Base-by-base conservation (phyloP, 2,329 filamentous ascomycete species). In the Xylaria sp. region DNA sequence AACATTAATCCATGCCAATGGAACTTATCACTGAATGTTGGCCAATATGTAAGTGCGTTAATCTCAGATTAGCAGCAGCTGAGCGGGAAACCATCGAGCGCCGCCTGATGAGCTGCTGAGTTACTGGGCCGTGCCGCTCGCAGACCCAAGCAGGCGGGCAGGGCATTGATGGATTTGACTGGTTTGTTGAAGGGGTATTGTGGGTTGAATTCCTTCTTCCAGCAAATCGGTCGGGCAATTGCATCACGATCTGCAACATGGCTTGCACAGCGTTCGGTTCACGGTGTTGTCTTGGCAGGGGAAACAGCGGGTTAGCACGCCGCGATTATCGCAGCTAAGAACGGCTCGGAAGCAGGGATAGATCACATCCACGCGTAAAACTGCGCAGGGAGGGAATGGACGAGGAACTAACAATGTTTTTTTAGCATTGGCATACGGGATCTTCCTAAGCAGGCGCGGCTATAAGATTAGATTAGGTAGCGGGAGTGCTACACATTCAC, bases 171-270 rank as follows among this genome's bases (percentile, higher is more conserved):
- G 29, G 3, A 3, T 3, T 34, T 34, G 29, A 40, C 22, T 39
- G 22, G 40, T 39, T 52, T 42, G 49, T 50, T 41, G 44, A 44
- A 49, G 44, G 49, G 9, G 20, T 24, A 39, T 44, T 41, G 48
- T 50, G 41, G 52, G 54, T 40, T 48, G 22, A 17, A 52, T 53
- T 50, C 38, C 59, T 49, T 17, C 39, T 53, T 59, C 59, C 24
- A 54, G 63, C 58, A 48, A 62, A 64, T 62, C 43, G 53, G 56
- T 56, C 56, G 50, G 55, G 48, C 46, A 52, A 60, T 62, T 61
- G 40, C 55, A 50, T 57, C 48, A 46, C 46, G 65, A 66, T 68
- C 64, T 65, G 64, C 62, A 60, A 60, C 61, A 59, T 50, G 34
- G 21, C 40, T 4, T 19, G 4, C n/a, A 16, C 4, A 11, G 17